A percentile compares a stretch with the other conserved stretches of the same genome.
phyloP scores from a whole-genome alignment of 2,329 filamentous ascomycete genomes.

The Biscogniauxia marginata region DNA sequence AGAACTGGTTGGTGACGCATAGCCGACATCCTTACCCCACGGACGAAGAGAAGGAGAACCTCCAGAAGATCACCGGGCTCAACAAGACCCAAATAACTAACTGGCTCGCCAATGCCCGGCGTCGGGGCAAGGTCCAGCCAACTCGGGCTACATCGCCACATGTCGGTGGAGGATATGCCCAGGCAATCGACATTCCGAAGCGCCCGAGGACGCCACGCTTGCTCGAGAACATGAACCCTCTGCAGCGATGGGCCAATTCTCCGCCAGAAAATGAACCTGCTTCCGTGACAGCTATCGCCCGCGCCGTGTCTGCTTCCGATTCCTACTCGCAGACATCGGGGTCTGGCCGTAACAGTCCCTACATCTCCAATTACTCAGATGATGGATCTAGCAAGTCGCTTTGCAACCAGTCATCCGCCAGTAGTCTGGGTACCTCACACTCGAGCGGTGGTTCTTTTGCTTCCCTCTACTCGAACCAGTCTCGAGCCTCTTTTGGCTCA shows the following conservation, averaged over 20 bases:
- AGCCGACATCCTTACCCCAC: slow-evolving; percentile 83
- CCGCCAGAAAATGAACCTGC: slow-evolving; percentile 61
- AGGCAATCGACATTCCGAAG: slow-evolving; percentile 72
- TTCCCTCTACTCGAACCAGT: slow-evolving; percentile 58
- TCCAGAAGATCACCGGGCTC: slow-evolving; percentile 77
- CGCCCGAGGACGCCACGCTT: slow-evolving; percentile 52
- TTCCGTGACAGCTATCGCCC: slow-evolving; percentile 57
- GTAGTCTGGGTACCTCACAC: slow-evolving; percentile 60
- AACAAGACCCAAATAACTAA: slow-evolving; percentile 84
- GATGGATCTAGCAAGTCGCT: slow-evolving; percentile 59
- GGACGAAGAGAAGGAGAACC: slow-evolving; percentile 78
- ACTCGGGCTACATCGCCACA: slow-evolving; percentile 69
- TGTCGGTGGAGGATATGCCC: slow-evolving; percentile 56
- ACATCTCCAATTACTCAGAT: slow-evolving; percentile 57
- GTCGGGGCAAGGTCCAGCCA: slow-evolving; percentile 73
- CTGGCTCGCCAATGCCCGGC: slow-evolving; percentile 87
- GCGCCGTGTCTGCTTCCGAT: slow-evolving; percentile 54
- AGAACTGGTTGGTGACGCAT: slow-evolving; percentile 81
- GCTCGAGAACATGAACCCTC: slow-evolving; percentile 53
- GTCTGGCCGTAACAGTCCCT: slow-evolving; percentile 57
- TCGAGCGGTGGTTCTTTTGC: slow-evolving; percentile 58
- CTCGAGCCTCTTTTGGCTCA: slow-evolving; percentile 54
- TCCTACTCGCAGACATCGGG: slow-evolving; percentile 41
- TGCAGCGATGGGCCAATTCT: slow-evolving; percentile 59
- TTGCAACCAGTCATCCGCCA: slow-evolving; percentile 58